Percentiles rank a stretch among this genome's conserved stretches.
Conservation (phyloP, 495 filamentous ascomycete species). For the Daldinia decipiens region DNA sequence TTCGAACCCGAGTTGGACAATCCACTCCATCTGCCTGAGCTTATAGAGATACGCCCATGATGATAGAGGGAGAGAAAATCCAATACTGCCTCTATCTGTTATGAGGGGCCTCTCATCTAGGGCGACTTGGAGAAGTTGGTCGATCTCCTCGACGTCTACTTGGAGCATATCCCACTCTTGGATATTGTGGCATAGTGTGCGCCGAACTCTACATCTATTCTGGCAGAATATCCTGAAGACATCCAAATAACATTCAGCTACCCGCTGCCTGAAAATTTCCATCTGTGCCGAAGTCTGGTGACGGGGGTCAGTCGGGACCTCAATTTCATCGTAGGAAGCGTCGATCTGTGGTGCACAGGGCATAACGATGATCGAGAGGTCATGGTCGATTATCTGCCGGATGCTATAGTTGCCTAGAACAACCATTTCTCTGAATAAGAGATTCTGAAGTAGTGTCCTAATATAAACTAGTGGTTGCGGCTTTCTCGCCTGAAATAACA, state of each 20-base stretch:
- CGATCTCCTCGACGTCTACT: conserved; percentile 81
- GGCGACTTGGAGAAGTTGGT: conserved; percentile 72
- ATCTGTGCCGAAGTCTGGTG: conserved; percentile 80
- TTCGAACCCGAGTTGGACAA: conserved; percentile 95
- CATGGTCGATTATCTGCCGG: conserved; percentile 79
- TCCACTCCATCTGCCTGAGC: conserved; percentile 83
- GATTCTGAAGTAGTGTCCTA: conserved; percentile 78
- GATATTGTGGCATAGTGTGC: conserved; percentile 83
- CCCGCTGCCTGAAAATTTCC: conserved; percentile 80
- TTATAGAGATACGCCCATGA: conserved; percentile 93
- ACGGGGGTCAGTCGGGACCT: conserved; percentile 78
- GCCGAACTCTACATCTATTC: conserved; percentile 86
- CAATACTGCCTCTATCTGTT: conserved; percentile 49
- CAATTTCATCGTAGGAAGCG: conserved; percentile 75
- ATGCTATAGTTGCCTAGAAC: conserved; percentile 73
- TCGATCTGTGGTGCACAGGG: conserved; percentile 77
- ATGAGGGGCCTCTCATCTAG: conserved; percentile 68
- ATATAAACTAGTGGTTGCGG: conserved; percentile 87
- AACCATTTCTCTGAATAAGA: conserved; percentile 76
- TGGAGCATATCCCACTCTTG: conserved; percentile 88
- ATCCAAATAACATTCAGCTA: conserved; percentile 81
- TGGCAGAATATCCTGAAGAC: conserved; percentile 84
- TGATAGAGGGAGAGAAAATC: conserved; percentile 73
- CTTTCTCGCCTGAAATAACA: conserved; percentile 77
- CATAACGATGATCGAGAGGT: conserved; percentile 78